Evolutionary conservation across 2,329 filamentous ascomycete species (phyloP), one percentile per base, ranked within the genome.

Genomic region (Westerdykella aurantiaca): DNA sequence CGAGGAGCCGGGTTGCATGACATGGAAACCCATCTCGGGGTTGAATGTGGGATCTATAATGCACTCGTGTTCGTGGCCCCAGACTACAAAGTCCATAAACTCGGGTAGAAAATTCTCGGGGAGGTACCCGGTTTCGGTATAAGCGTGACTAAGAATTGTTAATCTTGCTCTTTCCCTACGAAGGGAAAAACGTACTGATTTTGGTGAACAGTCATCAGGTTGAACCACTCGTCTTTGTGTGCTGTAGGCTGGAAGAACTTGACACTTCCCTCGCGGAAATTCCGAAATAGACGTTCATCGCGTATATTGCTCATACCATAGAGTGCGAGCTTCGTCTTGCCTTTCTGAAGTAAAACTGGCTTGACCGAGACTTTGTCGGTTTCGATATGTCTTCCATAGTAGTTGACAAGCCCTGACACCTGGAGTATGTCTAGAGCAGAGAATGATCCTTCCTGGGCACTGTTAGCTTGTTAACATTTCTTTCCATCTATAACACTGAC

Each of bases 41-140:
- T 97, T 98, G 38, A 82, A 75, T 1, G 74, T 72, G 0, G 93
- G 93, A 37, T 95, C 83, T 51, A 98, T 95, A 6, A 91, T 66
- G 61, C 93, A 98, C 66, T 98, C 91, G 61, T 98, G 93, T 67
- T 98, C 93, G 59, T 98, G 93, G 3, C 93, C 93, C 93, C 93
- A 98, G 40, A 98, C 79, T 0, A 98, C 81, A 4, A 98, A 75
- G 60, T 98, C 86, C 50, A 98, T 73, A 71, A 94, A 97, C 14
- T 88, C 83, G 0, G 93, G 94, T 0, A 98, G 74, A 57, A 96
- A 93, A 56, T 85, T 88, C 60, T 98, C 94, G 0, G 94, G 91
- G 0, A 98, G 77, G 60, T 95, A 97, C n/a, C 87, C 85, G 0
- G 91, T 97, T 14, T 90, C 81, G 0, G 88, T 95, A 60, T 96